Evolutionary conservation across 306 rosid genomes (phyloP), one percentile per base, ranked within the genome.

Genomic region (Vigna trinervia): DNA sequence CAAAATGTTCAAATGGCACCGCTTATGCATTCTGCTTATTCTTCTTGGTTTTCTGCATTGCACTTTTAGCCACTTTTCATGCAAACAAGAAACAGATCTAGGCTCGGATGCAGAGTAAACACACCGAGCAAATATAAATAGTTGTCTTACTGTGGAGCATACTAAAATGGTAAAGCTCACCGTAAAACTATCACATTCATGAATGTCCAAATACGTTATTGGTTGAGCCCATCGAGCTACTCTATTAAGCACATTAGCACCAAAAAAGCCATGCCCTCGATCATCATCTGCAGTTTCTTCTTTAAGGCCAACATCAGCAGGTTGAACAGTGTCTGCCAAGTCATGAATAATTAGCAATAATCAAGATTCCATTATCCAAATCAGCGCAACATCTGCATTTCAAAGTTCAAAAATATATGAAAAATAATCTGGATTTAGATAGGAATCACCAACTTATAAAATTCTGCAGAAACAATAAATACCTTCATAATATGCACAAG

Each of bases 141-240:
- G 12, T 65, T 54, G 34, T 69, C 81, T 63, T 64, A 41, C 39
- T 32, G 69, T 57, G 6, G 20, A 41, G 6, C 9, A 61, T 6
- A 9, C 8, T 50, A 34, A 59, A 62, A 66, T 41, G 61, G 38
- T 28, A 64, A 78, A 79, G 78, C 88, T 79, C 81, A 92, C 97
- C 82, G 97, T 92, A 82, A 95, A 92, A 77, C 80, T 80, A 66
- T 88, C 85, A 66, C 88, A 84, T 79, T 92, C 97, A 67, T 86
- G 90, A 26, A 95, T 53, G 78, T 90, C 91, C 71, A 92, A 28
- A 74, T 84, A 92, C 5, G 96, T 92, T 76, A 95, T 95, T 56
- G 98, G 98, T 76, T 92, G 97, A 81, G 97, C 89, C 97, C 96
- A 92, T 60, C 91, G 88, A 79, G 88, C 85, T 69, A 84, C 85